A percentile compares a stretch with the other conserved stretches of the same genome.
Conservation (phyloP, 139 green algal genomes). For the Helicosporidium sp. region DNA sequence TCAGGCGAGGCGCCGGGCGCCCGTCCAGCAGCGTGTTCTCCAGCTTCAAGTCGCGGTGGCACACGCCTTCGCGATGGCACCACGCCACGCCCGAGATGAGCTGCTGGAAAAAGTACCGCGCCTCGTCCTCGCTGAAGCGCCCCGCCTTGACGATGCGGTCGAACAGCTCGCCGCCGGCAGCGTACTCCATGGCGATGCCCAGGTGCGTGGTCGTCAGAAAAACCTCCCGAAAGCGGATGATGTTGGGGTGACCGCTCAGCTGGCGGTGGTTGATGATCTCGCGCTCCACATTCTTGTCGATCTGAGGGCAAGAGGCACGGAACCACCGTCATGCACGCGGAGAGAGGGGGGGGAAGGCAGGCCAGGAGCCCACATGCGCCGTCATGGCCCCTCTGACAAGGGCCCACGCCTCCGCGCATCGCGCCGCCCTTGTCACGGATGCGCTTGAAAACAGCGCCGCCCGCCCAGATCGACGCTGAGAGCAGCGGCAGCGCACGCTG, state of each 20-base stretch:
- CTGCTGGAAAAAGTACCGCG: conserved; percentile 97
- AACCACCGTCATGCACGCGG: no score
- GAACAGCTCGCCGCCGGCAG: conserved; percentile 82
- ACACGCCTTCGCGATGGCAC: conserved; percentile 83
- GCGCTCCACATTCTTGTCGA: conserved; percentile 93
- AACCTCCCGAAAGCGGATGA: conserved; percentile 84
- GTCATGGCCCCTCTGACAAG: no score
- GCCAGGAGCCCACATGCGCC: background rate
- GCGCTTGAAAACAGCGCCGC: no score
- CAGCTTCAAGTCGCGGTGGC: conserved; percentile 91
- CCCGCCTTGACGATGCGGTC: conserved; percentile 80
- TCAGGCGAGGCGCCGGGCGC: conserved; percentile 58
- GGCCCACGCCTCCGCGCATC: no score
- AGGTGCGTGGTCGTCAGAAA: conserved; percentile 51
- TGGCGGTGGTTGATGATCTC: conserved; percentile 93
- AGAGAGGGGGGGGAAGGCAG: background rate
- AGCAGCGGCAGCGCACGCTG: no score
- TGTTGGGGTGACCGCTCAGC: conserved; percentile 82
- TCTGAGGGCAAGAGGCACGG: conserved; percentile 45
- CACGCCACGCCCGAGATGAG: conserved; percentile 81
- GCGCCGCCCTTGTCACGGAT: no score
- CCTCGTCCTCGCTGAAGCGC: conserved; percentile 86
- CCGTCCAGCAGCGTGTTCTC: conserved; percentile 94
- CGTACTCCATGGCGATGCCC: conserved; percentile 66
- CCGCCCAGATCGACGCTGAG: no score